These are phyloP conservation scores for Tarenaya hassleriana DNA, from an alignment of 345 rosid species.

Conservation along the genomic window DNA sequence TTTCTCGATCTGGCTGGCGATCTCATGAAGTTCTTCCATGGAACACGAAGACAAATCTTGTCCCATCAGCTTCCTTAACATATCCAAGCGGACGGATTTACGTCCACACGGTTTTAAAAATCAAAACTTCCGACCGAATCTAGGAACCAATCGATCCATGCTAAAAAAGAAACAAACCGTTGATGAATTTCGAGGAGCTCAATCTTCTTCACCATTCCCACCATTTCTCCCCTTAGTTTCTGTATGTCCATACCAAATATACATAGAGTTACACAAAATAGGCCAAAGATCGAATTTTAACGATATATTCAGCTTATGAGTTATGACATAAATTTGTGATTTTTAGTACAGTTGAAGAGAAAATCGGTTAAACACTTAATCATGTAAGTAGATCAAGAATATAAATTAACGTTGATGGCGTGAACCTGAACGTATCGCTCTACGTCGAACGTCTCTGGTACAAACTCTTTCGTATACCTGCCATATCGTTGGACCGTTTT, in stretches of 20 bases:
- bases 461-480: constrained; percentile 27
- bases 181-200: constrained; percentile 40
- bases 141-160: constrained; percentile 3
- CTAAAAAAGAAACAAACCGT: constrained; percentile 31
- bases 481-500: constrained; percentile 43
- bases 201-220: constrained; percentile 43
- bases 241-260: constrained; percentile 20
- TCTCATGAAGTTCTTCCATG: constrained; percentile 38
- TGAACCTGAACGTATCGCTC: constrained; percentile 39
- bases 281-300: neutral
- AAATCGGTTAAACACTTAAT: too few relatives aligned
- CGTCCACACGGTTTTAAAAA: neutral
- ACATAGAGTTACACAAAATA: neutral
- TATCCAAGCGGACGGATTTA: too few relatives aligned
- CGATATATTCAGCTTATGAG: neutral
- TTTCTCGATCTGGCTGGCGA: constrained; percentile 41
- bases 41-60: constrained; percentile 43
- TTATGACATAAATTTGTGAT: neutral
- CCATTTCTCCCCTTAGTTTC: constrained; percentile 43
- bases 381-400: constrained; percentile 2
- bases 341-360: neutral
- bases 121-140: neutral
- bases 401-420: neutral
- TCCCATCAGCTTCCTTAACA: constrained; percentile 56
- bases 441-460: constrained; percentile 15